A percentile compares a stretch with the other conserved stretches of the same genome.
Conservation (phyloP, 2,329 filamentous ascomycete species). For the Cladosporium sp. region DNA sequence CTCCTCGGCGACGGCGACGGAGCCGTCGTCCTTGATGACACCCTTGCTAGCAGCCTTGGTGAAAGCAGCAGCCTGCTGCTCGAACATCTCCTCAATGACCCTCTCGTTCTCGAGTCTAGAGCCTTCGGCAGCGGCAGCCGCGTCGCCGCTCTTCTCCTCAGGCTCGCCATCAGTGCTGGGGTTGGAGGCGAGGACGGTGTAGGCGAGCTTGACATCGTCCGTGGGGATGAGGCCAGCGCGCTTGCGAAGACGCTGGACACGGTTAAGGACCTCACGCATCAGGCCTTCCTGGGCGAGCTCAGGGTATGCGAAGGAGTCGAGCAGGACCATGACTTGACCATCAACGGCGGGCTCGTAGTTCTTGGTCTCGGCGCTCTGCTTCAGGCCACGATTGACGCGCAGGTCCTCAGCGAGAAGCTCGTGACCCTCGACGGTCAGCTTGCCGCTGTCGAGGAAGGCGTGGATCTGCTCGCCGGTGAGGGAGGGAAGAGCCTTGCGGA, state of each 20-base stretch:
- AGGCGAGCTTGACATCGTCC: conserved; percentile 95
- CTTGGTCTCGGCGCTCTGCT: conserved; percentile 64
- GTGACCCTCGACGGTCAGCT: conserved; percentile 81
- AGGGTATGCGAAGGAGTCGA: conserved; percentile 77
- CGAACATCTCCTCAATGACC: conserved; percentile 33
- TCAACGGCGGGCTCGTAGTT: conserved; percentile 84
- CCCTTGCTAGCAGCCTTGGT: conserved; percentile 31
- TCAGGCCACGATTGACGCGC: conserved; percentile 72
- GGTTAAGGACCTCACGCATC: conserved; percentile 86
- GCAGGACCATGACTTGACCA: conserved; percentile 81
- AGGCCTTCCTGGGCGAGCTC: conserved; percentile 85
- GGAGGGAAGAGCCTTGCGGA: conserved; percentile 81
- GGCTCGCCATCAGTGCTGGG: conserved; percentile 19
- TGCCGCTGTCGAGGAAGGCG: conserved; percentile 66
- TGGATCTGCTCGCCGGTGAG: conserved; percentile 78
- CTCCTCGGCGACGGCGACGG: conserved; percentile 64
- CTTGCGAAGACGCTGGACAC: conserved; percentile 88
- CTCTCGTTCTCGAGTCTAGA: conserved; percentile 28
- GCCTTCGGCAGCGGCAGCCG: conserved; percentile 25
- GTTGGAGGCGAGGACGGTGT: conserved; percentile 59
- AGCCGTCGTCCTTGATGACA: conserved; percentile 24
- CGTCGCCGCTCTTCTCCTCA: conserved; percentile 14
- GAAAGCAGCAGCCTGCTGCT: conserved; percentile 30
- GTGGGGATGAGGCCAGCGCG: conserved; percentile 86
- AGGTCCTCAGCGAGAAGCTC: conserved; percentile 76